phyloP scores from a whole-genome alignment of 345 rosid species.

The Crucihimalaya himalaica region DNA sequence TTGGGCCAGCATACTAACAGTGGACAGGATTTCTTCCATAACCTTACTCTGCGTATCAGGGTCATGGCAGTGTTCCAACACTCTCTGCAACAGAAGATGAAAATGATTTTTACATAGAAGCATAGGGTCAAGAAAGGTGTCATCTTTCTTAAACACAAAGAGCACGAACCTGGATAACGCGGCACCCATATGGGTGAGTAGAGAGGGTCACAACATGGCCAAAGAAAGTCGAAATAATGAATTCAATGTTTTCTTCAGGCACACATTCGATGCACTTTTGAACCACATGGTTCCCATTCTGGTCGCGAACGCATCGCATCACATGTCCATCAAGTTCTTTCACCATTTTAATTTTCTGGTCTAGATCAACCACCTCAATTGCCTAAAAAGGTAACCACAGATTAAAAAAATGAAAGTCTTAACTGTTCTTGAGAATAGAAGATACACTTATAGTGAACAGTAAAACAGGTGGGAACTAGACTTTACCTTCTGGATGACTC shows the following conservation, averaged over 20 bases:
- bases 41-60: slow-evolving; percentile 78
- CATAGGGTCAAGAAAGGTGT: neutral
- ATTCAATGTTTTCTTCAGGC: slow-evolving; percentile 84
- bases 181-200: slow-evolving; percentile 95
- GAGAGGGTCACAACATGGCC: slow-evolving; percentile 86
- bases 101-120: neutral
- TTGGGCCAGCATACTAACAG: slow-evolving; percentile 91
- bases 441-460: neutral
- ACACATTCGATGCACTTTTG: slow-evolving; percentile 97
- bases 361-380: slow-evolving; percentile 83
- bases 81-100: slow-evolving; percentile 54
- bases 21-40: slow-evolving; percentile 79
- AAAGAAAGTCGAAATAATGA: slow-evolving; percentile 77
- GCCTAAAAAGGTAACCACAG: slow-evolving; percentile 50
- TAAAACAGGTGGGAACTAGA: neutral
- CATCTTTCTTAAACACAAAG: neutral
- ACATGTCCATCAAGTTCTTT: slow-evolving; percentile 89
- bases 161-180: slow-evolving; percentile 80
- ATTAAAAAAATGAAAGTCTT: neutral
- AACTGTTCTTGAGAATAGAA: neutral
- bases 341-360: slow-evolving; percentile 88
- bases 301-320: slow-evolving; percentile 96
- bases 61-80: slow-evolving; percentile 83
- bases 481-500: slow-evolving; percentile 92
- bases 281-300: slow-evolving; percentile 95